phyloP scores from a whole-genome alignment of 306 rosid species.

The peach (Prunus persica) region Prunus_persica_NCBIv2 NC_034009.1:2769001-2769500 shows the following conservation, averaged over 20 bases:
- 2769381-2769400: too few relatives aligned
- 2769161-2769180: neutral
- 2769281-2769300: neutral
- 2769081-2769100: neutral
- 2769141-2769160: conserved; percentile 4
- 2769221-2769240: neutral
- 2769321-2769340: neutral
- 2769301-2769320: neutral
- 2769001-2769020: neutral
- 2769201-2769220: neutral
- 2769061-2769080: neutral
- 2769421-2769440: neutral
- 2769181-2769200: conserved; percentile 9
- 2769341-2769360: neutral
- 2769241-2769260: neutral
- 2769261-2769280: neutral
- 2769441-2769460: too few relatives aligned
- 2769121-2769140: neutral
- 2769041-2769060: neutral
- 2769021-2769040: neutral
- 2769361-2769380: neutral
- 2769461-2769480: too few relatives aligned
- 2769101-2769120: neutral
- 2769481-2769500: too few relatives aligned
- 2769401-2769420: too few relatives aligned